Base-by-base conservation (phyloP, 2,329 filamentous ascomycete species). In the Cryphonectria parasitica region DNA sequence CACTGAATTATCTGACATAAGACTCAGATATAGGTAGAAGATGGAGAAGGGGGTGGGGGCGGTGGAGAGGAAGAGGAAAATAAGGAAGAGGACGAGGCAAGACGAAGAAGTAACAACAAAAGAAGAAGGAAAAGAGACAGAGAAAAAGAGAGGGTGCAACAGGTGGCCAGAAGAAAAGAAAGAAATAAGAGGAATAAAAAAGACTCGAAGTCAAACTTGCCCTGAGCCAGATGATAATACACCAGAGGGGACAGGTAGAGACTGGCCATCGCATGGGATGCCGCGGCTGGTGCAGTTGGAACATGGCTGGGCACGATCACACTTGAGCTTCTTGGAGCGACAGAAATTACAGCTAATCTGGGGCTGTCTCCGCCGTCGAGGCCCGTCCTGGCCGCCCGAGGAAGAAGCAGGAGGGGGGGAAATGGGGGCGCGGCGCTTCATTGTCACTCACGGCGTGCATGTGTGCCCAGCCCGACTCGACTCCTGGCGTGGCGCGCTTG, bases 321-420 rank as follows among this genome's bases (percentile, higher is more conserved):
- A 79, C 70, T 79, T 80, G 62, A 79, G 75, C 74, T 80, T 80
- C 69, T 78, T 79, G 36, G 63, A 72, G 17, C 78, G 75, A 68
- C 78, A 80, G 22, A 76, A 78, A 64, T 76, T 73, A 69, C 78
- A 80, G n/a, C 78, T 78, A 34, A 72, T 74, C 52, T 78, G 77
- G 10, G 77, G 76, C 61, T 79, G 78, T 22, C 78, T 45, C 39
- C 71, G 69, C n/a, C 69, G 69, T 19, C 69, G 69, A 19, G 39
- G 36, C 2, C 36, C 43, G 19, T 67, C 52, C 61, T 54, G 64
- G 34, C 31, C 22, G 7, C 7, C 45, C 6, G 19, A n/a, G 7
- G 45, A 49, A n/a, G 61, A n/a, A 17, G 25, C 66, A 28, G 39
- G 39, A 41, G 39, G 31, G 5, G 64, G 52, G 11, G 65, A 36